Base-by-base conservation (phyloP, 108 stramenopile species). In the Mediolabrus comicus region DNA sequence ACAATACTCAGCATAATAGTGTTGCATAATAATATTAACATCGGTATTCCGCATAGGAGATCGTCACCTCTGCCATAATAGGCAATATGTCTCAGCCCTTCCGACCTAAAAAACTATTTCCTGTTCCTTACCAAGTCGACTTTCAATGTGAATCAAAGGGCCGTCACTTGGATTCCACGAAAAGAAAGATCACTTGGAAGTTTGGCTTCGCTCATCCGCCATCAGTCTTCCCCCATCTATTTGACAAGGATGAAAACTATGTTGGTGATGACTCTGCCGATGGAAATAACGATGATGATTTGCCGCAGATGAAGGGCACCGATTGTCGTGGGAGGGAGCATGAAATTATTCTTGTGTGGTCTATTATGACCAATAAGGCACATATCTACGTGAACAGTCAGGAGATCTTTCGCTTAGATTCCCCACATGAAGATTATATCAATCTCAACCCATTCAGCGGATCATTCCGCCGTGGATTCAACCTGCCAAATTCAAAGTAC, bases 251-350 rank as follows among this genome's bases (percentile, higher is more conserved):
- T 36, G 73, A 74, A 39, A 75, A 75, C 31, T 76, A 64, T 39
- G 41, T 41, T 46, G 59, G 75, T 25, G 74, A 67, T 28, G 13
- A 36, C 16, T n/a, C n/a, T n/a, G n/a, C n/a, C n/a, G n/a, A n/a
- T n/a, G n/a, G n/a, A n/a, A n/a, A n/a, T n/a, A n/a, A n/a, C 17
- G 32, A 62, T 12, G 77, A 72, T n/a, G 31, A 27, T 26, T 35
- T n/a, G 22, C 46, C 22, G 1, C 46, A 43, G 14, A 76, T 54
- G 69, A 75, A 49, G 51, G 81, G 81, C 4, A 56, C 65, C 25
- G 81, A 83, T 26, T 79, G 78, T 62, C 59, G 82, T 11, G 82
- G 82, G 27, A 62, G 74, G 36, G 82, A 83, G 39, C 82, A 83
- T 53, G 82, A 83, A 64, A 54, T 83, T 35, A 53, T 62, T 39